Base-by-base conservation (phyloP, 148 eudicot genomes). In the Cornus kousa region DNA sequence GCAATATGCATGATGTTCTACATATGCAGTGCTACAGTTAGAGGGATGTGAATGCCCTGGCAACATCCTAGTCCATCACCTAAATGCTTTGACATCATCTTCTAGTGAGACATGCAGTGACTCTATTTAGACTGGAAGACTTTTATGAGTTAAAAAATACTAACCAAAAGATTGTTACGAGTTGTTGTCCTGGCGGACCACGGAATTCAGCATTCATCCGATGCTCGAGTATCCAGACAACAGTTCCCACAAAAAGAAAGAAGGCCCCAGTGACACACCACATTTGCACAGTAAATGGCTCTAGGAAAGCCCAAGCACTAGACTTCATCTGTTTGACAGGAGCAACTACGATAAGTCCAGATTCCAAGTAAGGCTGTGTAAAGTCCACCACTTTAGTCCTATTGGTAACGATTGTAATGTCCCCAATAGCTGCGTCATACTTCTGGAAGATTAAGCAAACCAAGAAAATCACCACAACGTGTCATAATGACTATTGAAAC, bases 341-440 rank as follows among this genome's bases (percentile, higher is more conserved):
- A 23, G 87, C 88, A 81, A 92, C 89, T 81, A 92, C 81, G 53
- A 92, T 90, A 32, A 92, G 86, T 46, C 97, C 92, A 33, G 97
- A 89, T 72, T 88, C 92, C 73, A 84, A 80, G 71, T 75, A 92
- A 59, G 97, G 97, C 82, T 92, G 97, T 7, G 97, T 92, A 64
- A 92, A 92, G 74, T 92, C 97, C 68, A 90, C 97, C 11, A 90
- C 74, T 83, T 83, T 92, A 50, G 97, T 92, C 81, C 97, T 89
- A 79, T 88, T 90, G 28, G 90, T 92, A 31, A 80, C 79, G 46
- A 92, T 92, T 64, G 92, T 82, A 78, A 92, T 82, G 82, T 92
- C 97, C 72, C 97, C 97, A 24, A 92, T 92, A 24, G 94, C 97
- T 80, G 97, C 97, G 88, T 92, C 97, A 68, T 83, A 89, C 78